These are phyloP conservation scores for Glomus cerebriforme DNA, from an alignment of 192 early-diverging fungal genomes.

Conservation along the genomic window DNA sequence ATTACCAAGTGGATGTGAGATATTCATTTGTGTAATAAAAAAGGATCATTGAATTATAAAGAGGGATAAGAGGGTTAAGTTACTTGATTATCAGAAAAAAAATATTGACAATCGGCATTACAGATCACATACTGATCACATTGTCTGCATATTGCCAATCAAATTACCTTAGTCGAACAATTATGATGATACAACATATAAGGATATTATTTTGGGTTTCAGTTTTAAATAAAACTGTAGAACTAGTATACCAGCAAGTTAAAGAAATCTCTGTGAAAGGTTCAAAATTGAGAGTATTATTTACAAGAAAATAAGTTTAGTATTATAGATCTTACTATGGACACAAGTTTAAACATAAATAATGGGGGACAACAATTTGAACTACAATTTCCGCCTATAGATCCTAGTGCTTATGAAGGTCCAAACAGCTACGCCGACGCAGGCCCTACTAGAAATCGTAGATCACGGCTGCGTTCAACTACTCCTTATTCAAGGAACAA, in stretches of 20 bases:
- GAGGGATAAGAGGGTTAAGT: no score
- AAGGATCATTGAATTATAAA: no score
- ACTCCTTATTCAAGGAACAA: not conserved
- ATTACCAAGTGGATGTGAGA: slow-evolving; percentile 76
- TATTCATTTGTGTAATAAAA: slow-evolving; percentile 67
- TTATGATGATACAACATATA: no score
- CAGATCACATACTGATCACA: no score
- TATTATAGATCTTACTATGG: not conserved
- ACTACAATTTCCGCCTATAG: not conserved
- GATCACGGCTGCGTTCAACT: not conserved
- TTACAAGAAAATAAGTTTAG: not conserved
- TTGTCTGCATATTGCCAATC: no score
- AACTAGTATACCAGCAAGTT: no score
- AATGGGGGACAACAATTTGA: not conserved
- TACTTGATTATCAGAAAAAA: no score
- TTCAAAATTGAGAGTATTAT: not conserved
- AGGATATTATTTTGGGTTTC: no score
- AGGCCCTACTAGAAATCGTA: not conserved
- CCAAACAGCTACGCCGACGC: not conserved
- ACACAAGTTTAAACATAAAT: not conserved
- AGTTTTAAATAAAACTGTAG: not conserved
- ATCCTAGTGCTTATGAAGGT: not conserved
- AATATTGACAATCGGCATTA: no score
- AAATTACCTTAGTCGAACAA: not conserved
- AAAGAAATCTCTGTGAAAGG: not conserved